A percentile compares a stretch with the other conserved stretches of the same genome.
phyloP scores from a whole-genome alignment of 75 land plant genomes.

The Pinus tabuliformis region DNA sequence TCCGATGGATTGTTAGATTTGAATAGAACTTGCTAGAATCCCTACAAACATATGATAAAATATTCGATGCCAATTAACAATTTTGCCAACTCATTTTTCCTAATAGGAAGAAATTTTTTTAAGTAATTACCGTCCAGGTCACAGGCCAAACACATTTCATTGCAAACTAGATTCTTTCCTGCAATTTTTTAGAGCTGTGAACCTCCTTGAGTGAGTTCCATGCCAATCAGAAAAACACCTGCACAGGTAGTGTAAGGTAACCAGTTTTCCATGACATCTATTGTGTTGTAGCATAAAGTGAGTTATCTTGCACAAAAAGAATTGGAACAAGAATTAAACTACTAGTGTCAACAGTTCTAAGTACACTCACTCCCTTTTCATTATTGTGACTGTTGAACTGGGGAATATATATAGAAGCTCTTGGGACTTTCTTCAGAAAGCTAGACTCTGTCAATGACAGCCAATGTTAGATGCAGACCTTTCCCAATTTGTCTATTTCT shows the following conservation, averaged over 20 bases:
- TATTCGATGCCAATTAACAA: no score
- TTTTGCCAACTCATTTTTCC: no score
- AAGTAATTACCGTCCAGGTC: no score
- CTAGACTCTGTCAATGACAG: background rate
- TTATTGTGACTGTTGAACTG: background rate
- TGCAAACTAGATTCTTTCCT: no score
- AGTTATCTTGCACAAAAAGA: background rate
- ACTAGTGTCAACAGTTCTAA: background rate
- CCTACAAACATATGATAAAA: no score
- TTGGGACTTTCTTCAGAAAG: background rate
- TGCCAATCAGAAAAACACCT: background rate
- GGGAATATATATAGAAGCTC: background rate
- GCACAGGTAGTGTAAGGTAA: background rate
- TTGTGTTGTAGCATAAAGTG: background rate
- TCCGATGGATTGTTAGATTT: no score
- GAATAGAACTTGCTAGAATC: no score
- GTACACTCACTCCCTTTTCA: background rate
- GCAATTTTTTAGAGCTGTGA: no score
- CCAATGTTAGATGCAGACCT: background rate
- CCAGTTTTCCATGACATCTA: background rate
- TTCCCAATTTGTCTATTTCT: background rate
- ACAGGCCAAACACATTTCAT: no score
- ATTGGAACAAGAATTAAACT: background rate
- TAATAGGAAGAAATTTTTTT: no score
- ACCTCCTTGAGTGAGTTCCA: background rate